These are phyloP conservation scores for Trichoderma breve DNA, from an alignment of 2,329 filamentous ascomycete species.

Conservation along the genomic window DNA sequence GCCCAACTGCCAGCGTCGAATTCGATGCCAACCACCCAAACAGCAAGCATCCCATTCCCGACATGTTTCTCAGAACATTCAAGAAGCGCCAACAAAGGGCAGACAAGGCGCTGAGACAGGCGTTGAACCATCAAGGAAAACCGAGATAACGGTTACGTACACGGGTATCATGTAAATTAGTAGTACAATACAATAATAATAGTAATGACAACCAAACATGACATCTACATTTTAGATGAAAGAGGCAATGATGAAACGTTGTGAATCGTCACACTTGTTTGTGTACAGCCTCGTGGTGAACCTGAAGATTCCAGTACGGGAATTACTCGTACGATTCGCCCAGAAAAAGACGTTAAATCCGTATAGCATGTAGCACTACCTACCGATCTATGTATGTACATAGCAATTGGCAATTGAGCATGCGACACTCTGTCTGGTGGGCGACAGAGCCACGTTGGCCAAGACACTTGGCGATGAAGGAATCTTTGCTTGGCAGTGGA, in stretches of 20 bases:
- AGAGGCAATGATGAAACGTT: background rate
- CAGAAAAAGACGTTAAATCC: background rate
- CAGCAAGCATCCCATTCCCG: conserved; percentile 56
- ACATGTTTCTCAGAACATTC: conserved; percentile 59
- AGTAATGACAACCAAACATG: background rate
- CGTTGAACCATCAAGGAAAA: conserved; percentile 23
- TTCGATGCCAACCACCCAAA: conserved; percentile 80
- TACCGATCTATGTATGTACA: too few relatives aligned
- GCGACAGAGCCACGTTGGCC: background rate
- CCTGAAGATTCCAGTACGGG: background rate
- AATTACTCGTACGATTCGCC: background rate
- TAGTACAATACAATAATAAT: background rate
- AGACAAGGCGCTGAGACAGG: conserved; percentile 41
- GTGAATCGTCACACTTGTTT: background rate
- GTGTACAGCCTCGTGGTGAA: background rate
- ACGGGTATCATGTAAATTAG: background rate
- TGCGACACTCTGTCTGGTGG: background rate
- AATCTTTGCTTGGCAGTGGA: background rate
- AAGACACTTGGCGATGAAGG: conserved; percentile 12
- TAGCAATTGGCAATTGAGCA: background rate
- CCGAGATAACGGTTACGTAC: background rate
- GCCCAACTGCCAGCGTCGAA: conserved; percentile 58
- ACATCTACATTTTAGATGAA: background rate
- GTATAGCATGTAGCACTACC: background rate
- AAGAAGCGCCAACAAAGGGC: conserved; percentile 55